phyloP scores from a whole-genome alignment of 768 basidiomycete species.

The Sarcodon aspratus region DNA sequence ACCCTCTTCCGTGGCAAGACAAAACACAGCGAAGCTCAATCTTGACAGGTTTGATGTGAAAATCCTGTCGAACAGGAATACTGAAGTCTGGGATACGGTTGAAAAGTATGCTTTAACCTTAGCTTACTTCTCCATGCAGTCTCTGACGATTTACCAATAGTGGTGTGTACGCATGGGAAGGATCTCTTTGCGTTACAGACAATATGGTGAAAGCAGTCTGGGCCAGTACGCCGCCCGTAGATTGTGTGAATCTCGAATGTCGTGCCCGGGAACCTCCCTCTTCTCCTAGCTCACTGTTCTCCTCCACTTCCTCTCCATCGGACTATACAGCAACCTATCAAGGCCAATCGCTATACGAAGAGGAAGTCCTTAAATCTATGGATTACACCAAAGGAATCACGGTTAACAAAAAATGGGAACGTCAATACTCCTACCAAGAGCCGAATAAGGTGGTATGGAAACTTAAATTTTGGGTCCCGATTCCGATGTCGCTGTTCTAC shows the following conservation, averaged over 20 bases:
- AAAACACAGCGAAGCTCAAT: not conserved
- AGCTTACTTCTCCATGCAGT: not conserved
- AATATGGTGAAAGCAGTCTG: not conserved
- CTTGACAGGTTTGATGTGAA: not conserved
- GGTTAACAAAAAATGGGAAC: not conserved
- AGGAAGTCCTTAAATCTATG: not conserved
- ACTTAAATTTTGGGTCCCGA: slow-evolving; percentile 32
- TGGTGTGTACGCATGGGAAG: not conserved
- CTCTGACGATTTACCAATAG: not conserved
- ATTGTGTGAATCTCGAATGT: not conserved
- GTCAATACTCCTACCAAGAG: not conserved
- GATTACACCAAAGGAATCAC: not conserved
- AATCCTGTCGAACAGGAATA: not conserved
- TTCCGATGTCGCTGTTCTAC: slow-evolving; percentile 34
- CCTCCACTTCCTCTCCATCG: not conserved
- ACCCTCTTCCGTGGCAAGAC: not conserved
- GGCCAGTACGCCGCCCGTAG: not conserved
- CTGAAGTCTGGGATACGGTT: not conserved
- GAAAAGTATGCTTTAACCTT: not conserved
- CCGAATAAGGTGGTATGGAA: slow-evolving; percentile 14
- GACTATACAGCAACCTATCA: not conserved
- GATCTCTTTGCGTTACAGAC: not conserved
- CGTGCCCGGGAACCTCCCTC: not conserved
- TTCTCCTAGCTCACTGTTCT: not conserved
- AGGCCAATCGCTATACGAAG: not conserved